Evolutionary conservation across 116 monocot genomes (phyloP).

Genomic region (Posidonia oceanica): DNA sequence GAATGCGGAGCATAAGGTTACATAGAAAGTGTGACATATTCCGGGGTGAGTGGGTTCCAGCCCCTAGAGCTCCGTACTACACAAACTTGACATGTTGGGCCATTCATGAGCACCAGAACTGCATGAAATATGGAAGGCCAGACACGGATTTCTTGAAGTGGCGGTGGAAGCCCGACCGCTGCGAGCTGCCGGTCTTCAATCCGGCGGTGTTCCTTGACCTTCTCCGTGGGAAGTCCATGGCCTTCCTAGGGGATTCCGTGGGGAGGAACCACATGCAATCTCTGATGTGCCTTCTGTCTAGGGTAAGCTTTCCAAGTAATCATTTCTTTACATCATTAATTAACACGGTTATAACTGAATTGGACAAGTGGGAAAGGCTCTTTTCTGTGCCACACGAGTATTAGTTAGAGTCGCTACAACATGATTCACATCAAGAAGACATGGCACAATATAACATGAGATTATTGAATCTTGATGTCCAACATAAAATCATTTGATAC

Average conservation of each 20-base stretch:
- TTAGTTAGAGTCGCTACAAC: too few species aligned
- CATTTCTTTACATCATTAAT: too few species aligned
- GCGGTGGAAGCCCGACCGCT: constrained; percentile 15
- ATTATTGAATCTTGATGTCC: too few species aligned
- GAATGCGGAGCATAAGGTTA: background rate
- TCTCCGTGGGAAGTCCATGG: constrained; percentile 8
- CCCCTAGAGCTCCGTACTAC: constrained; percentile 22
- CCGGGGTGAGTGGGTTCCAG: constrained; percentile 11
- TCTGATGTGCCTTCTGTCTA: constrained; percentile 14
- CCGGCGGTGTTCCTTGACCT: constrained; percentile 6
- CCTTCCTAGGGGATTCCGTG: constrained; percentile 11
- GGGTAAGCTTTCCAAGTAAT: constrained; percentile 2
- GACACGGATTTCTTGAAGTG: constrained; percentile 23
- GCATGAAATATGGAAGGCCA: constrained; percentile 40
- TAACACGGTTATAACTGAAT: background rate
- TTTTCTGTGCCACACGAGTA: too few species aligned
- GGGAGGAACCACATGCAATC: constrained; percentile 23
- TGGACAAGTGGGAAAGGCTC: background rate
- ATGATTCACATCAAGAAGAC: too few species aligned
- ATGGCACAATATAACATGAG: too few species aligned
- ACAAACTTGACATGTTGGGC: constrained; percentile 30
- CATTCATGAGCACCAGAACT: constrained; percentile 45
- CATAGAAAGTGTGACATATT: constrained; percentile 6
- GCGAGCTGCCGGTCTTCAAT: constrained; percentile 11
- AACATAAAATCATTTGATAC: too few species aligned